Percentiles rank a stretch among this genome's conserved stretches.
These are phyloP conservation scores for Microdochium trichocladiopsis DNA, from an alignment of 2,329 filamentous ascomycete species.

Conservation along the genomic window DNA sequence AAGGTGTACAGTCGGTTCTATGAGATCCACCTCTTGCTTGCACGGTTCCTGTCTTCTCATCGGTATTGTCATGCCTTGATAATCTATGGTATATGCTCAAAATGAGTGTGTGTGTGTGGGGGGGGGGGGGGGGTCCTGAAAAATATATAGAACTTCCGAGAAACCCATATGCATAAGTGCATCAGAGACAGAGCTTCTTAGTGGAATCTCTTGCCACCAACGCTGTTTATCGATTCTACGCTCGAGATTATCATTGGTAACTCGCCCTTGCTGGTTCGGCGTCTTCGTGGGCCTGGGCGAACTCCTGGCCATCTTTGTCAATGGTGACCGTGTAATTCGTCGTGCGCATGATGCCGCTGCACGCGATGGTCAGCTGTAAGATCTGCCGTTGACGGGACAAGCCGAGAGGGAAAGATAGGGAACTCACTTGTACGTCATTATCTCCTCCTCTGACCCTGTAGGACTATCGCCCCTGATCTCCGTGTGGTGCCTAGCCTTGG, in stretches of 20 bases:
- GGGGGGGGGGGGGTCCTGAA: neutral
- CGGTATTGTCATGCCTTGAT: neutral
- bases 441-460: conserved; percentile 25
- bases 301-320: neutral
- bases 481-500: conserved; percentile 14
- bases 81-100: neutral
- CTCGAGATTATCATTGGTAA: neutral
- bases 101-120: neutral
- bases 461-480: conserved; percentile 22
- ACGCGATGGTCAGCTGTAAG: neutral
- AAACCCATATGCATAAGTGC: neutral
- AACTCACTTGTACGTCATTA: conserved; percentile 22
- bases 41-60: too few species aligned
- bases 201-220: neutral
- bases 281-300: conserved; percentile 7
- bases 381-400: neutral
- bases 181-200: neutral
- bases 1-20: too few species aligned
- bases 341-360: conserved; percentile 23
- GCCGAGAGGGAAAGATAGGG: neutral
- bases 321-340: conserved; percentile 14
- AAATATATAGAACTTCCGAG: neutral
- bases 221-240: neutral
- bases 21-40: too few species aligned
- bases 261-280: conserved; percentile 1